A percentile compares a stretch with the other conserved stretches of the same genome.
Conservation (phyloP, 2,329 filamentous ascomycete genomes). For the Thermothelomyces thermophilus region DNA sequence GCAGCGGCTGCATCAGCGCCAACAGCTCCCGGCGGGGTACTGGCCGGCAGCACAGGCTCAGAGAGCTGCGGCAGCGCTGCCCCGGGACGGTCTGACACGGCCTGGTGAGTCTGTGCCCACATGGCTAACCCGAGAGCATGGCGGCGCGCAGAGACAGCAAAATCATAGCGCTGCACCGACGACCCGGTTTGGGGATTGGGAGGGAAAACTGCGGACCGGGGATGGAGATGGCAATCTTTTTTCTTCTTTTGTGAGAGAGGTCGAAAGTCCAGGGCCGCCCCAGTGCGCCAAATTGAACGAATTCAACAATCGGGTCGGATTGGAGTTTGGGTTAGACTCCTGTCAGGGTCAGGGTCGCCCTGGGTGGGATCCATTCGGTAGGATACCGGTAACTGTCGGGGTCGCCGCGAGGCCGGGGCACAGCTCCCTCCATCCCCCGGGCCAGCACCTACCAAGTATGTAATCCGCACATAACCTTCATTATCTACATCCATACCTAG, state of each 20-base stretch:
- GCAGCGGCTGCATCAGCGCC: constrained; percentile 3
- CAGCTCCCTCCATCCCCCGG: constrained; percentile 1
- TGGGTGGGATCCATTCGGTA: constrained; percentile 8
- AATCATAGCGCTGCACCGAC: constrained; percentile 16
- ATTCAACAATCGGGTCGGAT: background rate
- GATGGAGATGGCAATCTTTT: background rate
- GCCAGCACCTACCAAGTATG: no score
- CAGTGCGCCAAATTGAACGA: no score
- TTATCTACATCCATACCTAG: no score
- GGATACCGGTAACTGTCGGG: no score
- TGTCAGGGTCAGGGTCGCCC: constrained; percentile 12
- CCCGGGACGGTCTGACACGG: constrained; percentile 20
- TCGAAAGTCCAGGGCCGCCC: no score
- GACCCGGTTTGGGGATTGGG: background rate
- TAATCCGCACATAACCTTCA: no score
- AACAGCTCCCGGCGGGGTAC: constrained; percentile 15
- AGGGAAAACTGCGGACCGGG: background rate
- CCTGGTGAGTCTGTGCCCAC: constrained; percentile 25
- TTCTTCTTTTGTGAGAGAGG: no score
- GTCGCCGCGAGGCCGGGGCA: constrained; percentile 8
- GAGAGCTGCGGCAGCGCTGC: constrained; percentile 14
- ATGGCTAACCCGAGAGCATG: constrained; percentile 22
- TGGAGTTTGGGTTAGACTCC: constrained; percentile 1
- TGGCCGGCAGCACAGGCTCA: constrained; percentile 16
- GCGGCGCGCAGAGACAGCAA: constrained; percentile 4